A percentile compares a stretch with the other conserved stretches of the same genome.
Conservation (phyloP, 2,329 filamentous ascomycete species). For the Aspergillus arachidicola region DNA sequence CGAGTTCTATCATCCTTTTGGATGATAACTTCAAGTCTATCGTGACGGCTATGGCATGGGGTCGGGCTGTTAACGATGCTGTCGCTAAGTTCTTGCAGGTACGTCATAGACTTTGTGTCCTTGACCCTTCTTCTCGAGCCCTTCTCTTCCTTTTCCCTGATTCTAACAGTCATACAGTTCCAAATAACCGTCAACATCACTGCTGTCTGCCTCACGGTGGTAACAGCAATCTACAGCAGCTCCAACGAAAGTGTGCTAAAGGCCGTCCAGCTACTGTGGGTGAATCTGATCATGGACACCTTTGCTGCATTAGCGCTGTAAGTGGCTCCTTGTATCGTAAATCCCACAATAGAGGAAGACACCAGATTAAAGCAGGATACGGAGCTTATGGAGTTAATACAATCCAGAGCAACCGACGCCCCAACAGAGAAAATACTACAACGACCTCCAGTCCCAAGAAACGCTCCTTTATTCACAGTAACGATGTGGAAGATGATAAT, state of each 20-base stretch:
- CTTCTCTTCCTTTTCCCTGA: no score
- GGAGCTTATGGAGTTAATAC: not conserved
- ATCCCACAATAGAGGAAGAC: not conserved
- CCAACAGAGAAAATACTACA: slow-evolving; percentile 72
- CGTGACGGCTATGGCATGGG: slow-evolving; percentile 66
- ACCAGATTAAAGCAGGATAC: not conserved
- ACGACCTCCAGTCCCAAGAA: slow-evolving; percentile 71
- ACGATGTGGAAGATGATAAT: slow-evolving; percentile 99
- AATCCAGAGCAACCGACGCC: slow-evolving; percentile 69
- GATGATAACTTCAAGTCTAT: slow-evolving; percentile 66
- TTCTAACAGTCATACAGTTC: slow-evolving; percentile 25
- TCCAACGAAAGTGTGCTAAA: slow-evolving; percentile 70
- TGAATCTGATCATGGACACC: slow-evolving; percentile 76
- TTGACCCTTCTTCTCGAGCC: not conserved
- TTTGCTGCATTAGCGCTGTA: slow-evolving; percentile 15
- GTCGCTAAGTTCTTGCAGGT: slow-evolving; percentile 65
- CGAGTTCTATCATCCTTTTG: slow-evolving; percentile 65
- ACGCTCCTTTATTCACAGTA: slow-evolving; percentile 72
- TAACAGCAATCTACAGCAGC: slow-evolving; percentile 72
- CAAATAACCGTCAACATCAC: slow-evolving; percentile 82
- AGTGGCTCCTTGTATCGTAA: not conserved
- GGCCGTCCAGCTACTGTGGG: slow-evolving; percentile 87
- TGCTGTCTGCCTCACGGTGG: slow-evolving; percentile 80
- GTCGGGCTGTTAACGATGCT: slow-evolving; percentile 65
- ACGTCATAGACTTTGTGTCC: not conserved